phyloP scores from a whole-genome alignment of 179 eudicot species.

The Silene coronaria region DNA sequence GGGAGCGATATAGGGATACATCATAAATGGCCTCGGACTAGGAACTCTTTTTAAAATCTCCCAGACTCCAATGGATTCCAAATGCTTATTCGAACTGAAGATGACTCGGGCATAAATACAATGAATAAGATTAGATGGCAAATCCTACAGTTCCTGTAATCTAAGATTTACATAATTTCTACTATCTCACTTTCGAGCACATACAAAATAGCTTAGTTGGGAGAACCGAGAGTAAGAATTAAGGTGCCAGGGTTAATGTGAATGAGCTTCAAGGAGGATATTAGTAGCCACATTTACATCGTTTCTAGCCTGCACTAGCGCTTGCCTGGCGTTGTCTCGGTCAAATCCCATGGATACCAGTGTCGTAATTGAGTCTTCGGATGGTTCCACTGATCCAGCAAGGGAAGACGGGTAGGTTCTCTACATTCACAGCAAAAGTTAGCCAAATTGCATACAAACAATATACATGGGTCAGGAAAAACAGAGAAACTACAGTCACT shows the following conservation, averaged over 20 bases:
- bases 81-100: background rate
- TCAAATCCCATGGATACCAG: conserved; percentile 96
- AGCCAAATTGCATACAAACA: conserved; percentile 13
- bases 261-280: conserved; percentile 83
- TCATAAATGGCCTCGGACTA: too few relatives aligned
- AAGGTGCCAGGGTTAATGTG: conserved; percentile 34
- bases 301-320: conserved; percentile 76
- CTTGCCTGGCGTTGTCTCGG: conserved; percentile 67
- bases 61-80: too few relatives aligned
- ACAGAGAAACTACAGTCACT: too few relatives aligned
- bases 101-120: background rate
- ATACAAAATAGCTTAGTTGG: too few relatives aligned
- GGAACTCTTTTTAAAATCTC: too few relatives aligned
- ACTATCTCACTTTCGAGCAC: too few relatives aligned
- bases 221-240: background rate
- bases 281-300: conserved; percentile 85
- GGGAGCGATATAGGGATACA: too few relatives aligned
- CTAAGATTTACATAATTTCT: background rate
- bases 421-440: conserved; percentile 15
- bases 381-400: conserved; percentile 47
- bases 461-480: too few relatives aligned
- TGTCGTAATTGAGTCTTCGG: conserved; percentile 64
- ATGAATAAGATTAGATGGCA: conserved; percentile 11
- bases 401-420: conserved; percentile 38
- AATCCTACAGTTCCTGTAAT: background rate